These are phyloP conservation scores for Nicotiana sylvestris DNA, from an alignment of 257 asterid species.

Conservation along the genomic window DNA sequence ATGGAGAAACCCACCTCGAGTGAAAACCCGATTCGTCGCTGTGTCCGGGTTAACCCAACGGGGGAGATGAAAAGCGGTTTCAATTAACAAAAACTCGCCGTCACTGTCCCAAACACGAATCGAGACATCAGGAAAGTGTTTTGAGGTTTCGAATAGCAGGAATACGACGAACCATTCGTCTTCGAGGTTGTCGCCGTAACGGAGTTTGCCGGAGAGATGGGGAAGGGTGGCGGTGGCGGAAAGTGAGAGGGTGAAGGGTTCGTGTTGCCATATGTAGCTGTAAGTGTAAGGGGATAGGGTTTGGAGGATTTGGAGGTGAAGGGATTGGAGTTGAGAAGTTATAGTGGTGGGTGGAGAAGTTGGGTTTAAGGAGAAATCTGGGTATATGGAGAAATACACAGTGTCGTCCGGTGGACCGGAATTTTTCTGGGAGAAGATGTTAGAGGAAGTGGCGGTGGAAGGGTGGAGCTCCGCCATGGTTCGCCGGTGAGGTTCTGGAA, in stretches of 20 bases:
- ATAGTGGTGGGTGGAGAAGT: conserved; percentile 16
- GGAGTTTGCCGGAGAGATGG: conserved; percentile 77
- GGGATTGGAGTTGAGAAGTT: conserved; percentile 50
- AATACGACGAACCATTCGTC: conserved; percentile 94
- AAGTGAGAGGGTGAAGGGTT: conserved; percentile 57
- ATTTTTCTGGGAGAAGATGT: conserved; percentile 46
- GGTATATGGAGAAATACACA: conserved; percentile 67
- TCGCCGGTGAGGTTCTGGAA: background rate
- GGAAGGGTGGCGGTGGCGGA: conserved; percentile 36
- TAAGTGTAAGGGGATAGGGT: conserved; percentile 38
- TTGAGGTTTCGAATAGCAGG: conserved; percentile 64
- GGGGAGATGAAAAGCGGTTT: conserved; percentile 83
- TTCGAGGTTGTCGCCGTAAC: conserved; percentile 82
- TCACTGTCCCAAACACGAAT: conserved; percentile 75
- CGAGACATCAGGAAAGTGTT: conserved; percentile 46
- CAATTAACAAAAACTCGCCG: conserved; percentile 78
- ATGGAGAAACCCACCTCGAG: conserved; percentile 62
- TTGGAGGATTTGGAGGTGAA: conserved; percentile 67
- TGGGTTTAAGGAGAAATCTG: conserved; percentile 42
- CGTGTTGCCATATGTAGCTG: conserved; percentile 78
- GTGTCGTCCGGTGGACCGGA: conserved; percentile 66
- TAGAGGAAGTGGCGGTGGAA: conserved; percentile 30
- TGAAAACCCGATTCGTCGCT: conserved; percentile 67
- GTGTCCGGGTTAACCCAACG: conserved; percentile 84
- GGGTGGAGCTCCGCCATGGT: conserved; percentile 42